Conservation (phyloP, 1,139 yeast genomes). For the Yamadazyma jaroonii region DNA sequence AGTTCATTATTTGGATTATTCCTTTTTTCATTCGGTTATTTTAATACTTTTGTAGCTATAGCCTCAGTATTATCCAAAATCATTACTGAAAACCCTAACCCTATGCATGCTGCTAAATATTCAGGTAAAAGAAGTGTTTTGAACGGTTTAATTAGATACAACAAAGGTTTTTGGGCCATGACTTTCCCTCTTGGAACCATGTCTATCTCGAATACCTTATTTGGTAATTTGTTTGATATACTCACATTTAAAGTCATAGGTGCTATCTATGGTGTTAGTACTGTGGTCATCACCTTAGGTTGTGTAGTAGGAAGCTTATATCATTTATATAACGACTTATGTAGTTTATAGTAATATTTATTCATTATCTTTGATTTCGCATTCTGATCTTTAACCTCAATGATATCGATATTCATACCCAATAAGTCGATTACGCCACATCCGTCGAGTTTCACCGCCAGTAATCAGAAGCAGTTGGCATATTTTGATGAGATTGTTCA, state of each 20-base stretch:
- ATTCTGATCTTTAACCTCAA: no score
- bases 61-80: conserved; percentile 39
- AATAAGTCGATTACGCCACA: conserved; percentile 2
- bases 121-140: conserved; percentile 14
- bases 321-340: conserved; percentile 6
- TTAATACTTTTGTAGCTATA: conserved; percentile 57
- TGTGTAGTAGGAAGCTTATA: conserved; percentile 29
- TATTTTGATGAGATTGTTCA: conserved; percentile 13
- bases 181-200: conserved; percentile 91
- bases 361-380: no score
- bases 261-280: conserved; percentile 53
- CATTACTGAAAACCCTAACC: conserved; percentile 27
- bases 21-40: conserved; percentile 60
- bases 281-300: conserved; percentile 26
- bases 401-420: conserved; percentile 4
- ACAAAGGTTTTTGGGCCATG: conserved; percentile 77
- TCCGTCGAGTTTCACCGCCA: background rate
- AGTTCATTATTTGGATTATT: conserved; percentile 39
- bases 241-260: conserved; percentile 59
- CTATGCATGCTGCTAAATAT: conserved; percentile 16
- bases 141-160: conserved; percentile 41
- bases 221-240: conserved; percentile 42
- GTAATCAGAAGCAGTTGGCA: conserved; percentile 1
- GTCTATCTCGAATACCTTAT: conserved; percentile 56
- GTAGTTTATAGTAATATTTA: background rate